Evolutionary conservation across 768 basidiomycete genomes (phyloP), one percentile per base, ranked within the genome.

Genomic region (Rhodotorula paludigena): DNA sequence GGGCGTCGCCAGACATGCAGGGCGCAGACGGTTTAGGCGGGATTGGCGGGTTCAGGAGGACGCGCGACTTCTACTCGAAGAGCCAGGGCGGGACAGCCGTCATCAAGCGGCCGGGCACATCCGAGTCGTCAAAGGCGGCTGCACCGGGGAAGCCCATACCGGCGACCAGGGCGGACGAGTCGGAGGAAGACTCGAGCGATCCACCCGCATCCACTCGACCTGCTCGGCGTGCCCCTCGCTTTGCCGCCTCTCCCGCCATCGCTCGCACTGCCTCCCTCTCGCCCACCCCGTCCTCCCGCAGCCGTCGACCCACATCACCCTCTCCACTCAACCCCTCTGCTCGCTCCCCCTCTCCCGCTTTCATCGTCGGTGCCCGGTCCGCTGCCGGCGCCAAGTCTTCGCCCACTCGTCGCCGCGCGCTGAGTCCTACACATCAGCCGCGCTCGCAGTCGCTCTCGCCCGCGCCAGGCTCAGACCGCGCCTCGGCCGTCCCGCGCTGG

Each of bases 31-130:
- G 55, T 0, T 20, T 7, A 14, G 57, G 62, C 39, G 67, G 67
- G 25, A 68, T 68, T 28, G 67, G 62, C 5, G 67, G 67, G 3
- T 68, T 49, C 51, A 23, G 67, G 10, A 15, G 57, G 30, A 68
- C 67, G 53, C 39, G 67, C 38, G 67, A 68, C 25, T 51, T 60
- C 23, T 60, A 63, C 57, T 52, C 57, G 18, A 18, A 45, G 25
- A 52, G 61, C 5, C 57, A 63, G 53, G 66, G 66, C 16, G 66
- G 60, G 2, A 38, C 32, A 42, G 61, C 55, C 18, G 35, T 63
- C n/a, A 57, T 54, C 49, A 58, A 63, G 52, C 3, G 33, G 39
- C 11, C 63, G 12, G 30, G n/a, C n/a, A n/a, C 28, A 16, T 12
- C 45, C 2, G 28, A 45, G 5, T 42, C 44, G 2, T 18, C 44